Base-by-base conservation (phyloP, 2,329 filamentous ascomycete genomes). In the Alternaria arbusti region DNA sequence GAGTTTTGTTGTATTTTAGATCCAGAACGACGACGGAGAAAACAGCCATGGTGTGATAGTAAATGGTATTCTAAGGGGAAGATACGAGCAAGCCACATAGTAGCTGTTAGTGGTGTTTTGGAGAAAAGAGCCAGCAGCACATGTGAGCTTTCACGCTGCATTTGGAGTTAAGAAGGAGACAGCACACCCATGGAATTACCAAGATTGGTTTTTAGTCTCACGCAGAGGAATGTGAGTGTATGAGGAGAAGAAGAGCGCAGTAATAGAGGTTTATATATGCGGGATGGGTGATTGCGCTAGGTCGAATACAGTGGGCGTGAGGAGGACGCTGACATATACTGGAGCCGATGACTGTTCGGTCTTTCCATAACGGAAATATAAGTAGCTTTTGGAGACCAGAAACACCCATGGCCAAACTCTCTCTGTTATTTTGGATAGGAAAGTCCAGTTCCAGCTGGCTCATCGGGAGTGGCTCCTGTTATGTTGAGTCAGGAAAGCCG, bases 271-370 rank as follows among this genome's bases (percentile, higher is more conserved):
- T 40, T 17, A 40, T 40, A 40, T 40, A 40, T 40, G 36, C n/a
- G 9, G 1, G 11, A 40, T 1, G 0, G 7, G 32, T 9, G 32
- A 0, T 3, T 6, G n/a, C 36, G 36, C 36, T 40, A 40, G 36
- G 36, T 17, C n/a, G 9, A 11, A 17, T 17, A 40, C 5, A 40
- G n/a, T 1, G n/a, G 36, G 2, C 0, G 15, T 17, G n/a, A 17
- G 36, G 3, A 40, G n/a, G 36, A 11, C 5, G 8, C 36, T 1
- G 36, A 40, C n/a, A 40, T 40, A 2, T 5, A 1, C 32, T 0
- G 3, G 15, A 4, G 4, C 15, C 0, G 1, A n/a, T 1, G 0
- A n/a, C 8, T 2, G 0, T 10, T 36, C 15, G 5, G 2, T n/a
- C 8, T 36, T 36, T 36, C 32, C 32, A 36, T 36, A 9, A 4